Conservation (phyloP, 2,329 filamentous ascomycete species). For the Aspergillus candidus region DNA sequence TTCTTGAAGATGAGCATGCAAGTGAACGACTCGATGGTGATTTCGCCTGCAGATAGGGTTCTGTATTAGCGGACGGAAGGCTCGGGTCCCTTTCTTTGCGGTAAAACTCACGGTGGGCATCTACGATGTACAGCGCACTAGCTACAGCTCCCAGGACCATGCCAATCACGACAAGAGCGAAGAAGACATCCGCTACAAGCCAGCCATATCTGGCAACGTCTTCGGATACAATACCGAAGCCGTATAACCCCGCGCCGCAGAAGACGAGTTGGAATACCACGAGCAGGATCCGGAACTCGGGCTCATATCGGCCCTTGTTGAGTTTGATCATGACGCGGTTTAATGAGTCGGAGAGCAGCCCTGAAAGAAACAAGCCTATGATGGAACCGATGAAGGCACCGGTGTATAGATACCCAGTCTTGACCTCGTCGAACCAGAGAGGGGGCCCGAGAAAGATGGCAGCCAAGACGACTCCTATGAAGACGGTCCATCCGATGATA, state of each 20-base stretch:
- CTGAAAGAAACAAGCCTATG: slow-evolving; percentile 69
- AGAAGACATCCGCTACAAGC: slow-evolving; percentile 72
- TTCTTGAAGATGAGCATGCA: slow-evolving; percentile 92
- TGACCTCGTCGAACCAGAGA: slow-evolving; percentile 72
- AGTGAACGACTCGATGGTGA: slow-evolving; percentile 82
- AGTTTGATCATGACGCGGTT: slow-evolving; percentile 63
- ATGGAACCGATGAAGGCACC: slow-evolving; percentile 80
- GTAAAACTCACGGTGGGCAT: slow-evolving; percentile 69
- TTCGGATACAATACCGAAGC: slow-evolving; percentile 69
- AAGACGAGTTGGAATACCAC: slow-evolving; percentile 76
- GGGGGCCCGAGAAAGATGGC: slow-evolving; percentile 75
- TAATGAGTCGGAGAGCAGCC: slow-evolving; percentile 65
- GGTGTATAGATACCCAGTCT: slow-evolving; percentile 81
- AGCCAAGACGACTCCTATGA: slow-evolving; percentile 79
- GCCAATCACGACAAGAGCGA: slow-evolving; percentile 74
- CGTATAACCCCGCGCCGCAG: slow-evolving; percentile 72
- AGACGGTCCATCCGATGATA: slow-evolving; percentile 92
- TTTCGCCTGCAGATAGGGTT: slow-evolving; percentile 51
- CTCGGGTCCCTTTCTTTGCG: no score
- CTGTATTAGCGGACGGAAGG: no score
- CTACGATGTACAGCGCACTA: slow-evolving; percentile 80
- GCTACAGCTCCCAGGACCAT: slow-evolving; percentile 91
- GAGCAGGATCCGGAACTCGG: slow-evolving; percentile 80
- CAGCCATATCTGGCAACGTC: slow-evolving; percentile 60
- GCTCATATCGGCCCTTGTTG: slow-evolving; percentile 81